These are phyloP conservation scores for Cordyceps pruinosa DNA, from an alignment of 2,329 filamentous ascomycete species.

Conservation along the genomic window DNA sequence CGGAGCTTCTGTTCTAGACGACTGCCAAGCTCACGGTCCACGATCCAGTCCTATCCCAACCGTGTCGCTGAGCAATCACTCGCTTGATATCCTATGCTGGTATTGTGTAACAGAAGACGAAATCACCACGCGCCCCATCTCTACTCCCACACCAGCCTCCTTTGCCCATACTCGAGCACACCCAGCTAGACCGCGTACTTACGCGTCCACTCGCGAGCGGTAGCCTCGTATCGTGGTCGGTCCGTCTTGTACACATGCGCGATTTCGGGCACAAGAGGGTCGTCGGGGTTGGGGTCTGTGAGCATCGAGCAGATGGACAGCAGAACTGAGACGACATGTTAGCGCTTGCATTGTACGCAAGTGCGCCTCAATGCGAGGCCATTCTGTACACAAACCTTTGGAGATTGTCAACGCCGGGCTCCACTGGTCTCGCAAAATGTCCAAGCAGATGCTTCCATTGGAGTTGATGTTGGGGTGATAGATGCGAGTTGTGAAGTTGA, in stretches of 20 bases:
- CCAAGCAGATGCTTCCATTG: constrained; percentile 97
- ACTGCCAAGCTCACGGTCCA: not conserved
- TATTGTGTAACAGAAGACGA: constrained; percentile 10
- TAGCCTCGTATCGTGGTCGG: constrained; percentile 89
- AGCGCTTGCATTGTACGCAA: not conserved
- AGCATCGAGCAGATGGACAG: constrained; percentile 99
- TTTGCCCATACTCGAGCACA: constrained; percentile 10
- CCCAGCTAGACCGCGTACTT: constrained; percentile 84
- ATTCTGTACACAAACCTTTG: constrained; percentile 62
- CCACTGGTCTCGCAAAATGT: constrained; percentile 98
- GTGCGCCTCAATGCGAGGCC: not conserved
- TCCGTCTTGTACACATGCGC: constrained; percentile 99
- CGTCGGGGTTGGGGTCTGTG: constrained; percentile 98
- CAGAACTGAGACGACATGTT: constrained; percentile 60
- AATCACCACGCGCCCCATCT: constrained; percentile 8
- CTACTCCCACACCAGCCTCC: not conserved
- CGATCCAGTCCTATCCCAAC: constrained; percentile 9
- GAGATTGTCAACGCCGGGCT: constrained; percentile 96
- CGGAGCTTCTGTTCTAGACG: not conserved
- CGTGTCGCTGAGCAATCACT: constrained; percentile 11
- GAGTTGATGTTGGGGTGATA: constrained; percentile 99
- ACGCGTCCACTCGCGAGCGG: constrained; percentile 94
- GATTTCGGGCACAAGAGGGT: constrained; percentile 97
- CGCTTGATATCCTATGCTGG: constrained; percentile 13
- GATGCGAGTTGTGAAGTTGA: constrained; percentile 99